Percentiles rank a stretch among this genome's conserved stretches.
Conservation (phyloP, 768 basidiomycete genomes). For the Pisolithus marmoratus region DNA sequence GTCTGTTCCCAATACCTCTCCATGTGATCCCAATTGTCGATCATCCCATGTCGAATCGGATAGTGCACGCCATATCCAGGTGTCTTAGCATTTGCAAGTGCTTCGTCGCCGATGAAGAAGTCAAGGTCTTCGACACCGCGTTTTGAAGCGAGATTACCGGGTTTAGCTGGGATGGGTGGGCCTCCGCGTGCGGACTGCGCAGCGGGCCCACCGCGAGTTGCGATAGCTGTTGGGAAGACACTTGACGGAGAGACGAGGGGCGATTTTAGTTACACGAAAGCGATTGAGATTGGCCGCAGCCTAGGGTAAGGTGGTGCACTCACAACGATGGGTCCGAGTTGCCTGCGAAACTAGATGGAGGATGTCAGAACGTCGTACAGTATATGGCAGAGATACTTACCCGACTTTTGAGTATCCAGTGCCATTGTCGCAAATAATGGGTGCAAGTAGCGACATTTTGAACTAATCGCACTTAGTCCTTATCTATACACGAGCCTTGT, state of each 20-base stretch:
- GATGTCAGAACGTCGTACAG: constrained; percentile 9
- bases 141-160: constrained; percentile 90
- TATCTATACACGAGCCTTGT: constrained; percentile 5
- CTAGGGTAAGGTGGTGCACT: constrained; percentile 28
- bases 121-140: constrained; percentile 98
- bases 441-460: constrained; percentile 79
- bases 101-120: constrained; percentile 99
- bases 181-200: constrained; percentile 55
- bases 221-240: constrained; percentile 98
- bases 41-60: constrained; percentile 95
- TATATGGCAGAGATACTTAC: constrained; percentile 39
- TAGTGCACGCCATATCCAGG: constrained; percentile 92
- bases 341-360: constrained; percentile 74
- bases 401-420: constrained; percentile 97
- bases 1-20: constrained; percentile 99
- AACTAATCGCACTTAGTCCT: neutral
- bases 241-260: constrained; percentile 31
- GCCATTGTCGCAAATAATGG: constrained; percentile 97
- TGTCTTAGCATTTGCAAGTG: constrained; percentile 91
- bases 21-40: constrained; percentile 99
- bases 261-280: neutral
- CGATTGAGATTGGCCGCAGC: neutral
- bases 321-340: constrained; percentile 99
- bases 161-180: constrained; percentile 77
- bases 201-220: constrained; percentile 69